Evolutionary conservation across 768 basidiomycete genomes (phyloP).

Genomic region (Boletus rubescentipes): DNA sequence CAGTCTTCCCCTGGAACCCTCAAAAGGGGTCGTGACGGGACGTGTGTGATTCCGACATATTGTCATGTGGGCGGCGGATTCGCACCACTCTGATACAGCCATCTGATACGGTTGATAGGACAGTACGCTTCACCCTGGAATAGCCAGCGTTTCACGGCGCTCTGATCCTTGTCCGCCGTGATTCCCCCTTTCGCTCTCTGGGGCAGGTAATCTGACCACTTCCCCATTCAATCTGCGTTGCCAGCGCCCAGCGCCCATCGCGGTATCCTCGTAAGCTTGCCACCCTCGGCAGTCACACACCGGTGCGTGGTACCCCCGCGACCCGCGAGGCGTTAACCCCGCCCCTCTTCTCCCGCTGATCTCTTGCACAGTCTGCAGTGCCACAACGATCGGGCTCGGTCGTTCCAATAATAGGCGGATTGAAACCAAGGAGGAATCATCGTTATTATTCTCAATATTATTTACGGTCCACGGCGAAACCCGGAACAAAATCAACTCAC

Average conservation of each 20-base stretch:
- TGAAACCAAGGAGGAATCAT: neutral
- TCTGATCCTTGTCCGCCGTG: conserved; percentile 18
- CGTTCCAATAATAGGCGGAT: conserved; percentile 11
- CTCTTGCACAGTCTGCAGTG: conserved; percentile 9
- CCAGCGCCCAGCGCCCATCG: conserved; percentile 10
- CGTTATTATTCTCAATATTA: neutral
- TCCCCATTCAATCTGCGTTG: conserved; percentile 5
- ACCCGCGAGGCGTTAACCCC: conserved; percentile 4
- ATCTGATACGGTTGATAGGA: conserved; percentile 32
- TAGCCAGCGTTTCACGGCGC: conserved; percentile 23
- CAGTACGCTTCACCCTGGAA: conserved; percentile 6
- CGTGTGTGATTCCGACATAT: conserved; percentile 2
- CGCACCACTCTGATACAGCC: conserved; percentile 18
- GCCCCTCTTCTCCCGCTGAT: conserved; percentile 15
- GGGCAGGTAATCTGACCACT: neutral
- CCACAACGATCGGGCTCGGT: conserved; percentile 13
- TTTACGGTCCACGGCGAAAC: conserved; percentile 13
- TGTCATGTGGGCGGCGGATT: conserved; percentile 10
- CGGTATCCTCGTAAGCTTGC: conserved; percentile 12
- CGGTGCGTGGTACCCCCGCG: neutral
- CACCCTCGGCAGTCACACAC: conserved; percentile 6
- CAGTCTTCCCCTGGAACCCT: neutral
- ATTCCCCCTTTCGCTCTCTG: neutral
- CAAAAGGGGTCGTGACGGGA: conserved; percentile 1
- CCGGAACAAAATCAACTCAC: conserved; percentile 7